Evolutionary conservation across 805 yeast species (phyloP), one percentile per base, ranked within the genome.

Genomic region (Ogataea allantospora): DNA sequence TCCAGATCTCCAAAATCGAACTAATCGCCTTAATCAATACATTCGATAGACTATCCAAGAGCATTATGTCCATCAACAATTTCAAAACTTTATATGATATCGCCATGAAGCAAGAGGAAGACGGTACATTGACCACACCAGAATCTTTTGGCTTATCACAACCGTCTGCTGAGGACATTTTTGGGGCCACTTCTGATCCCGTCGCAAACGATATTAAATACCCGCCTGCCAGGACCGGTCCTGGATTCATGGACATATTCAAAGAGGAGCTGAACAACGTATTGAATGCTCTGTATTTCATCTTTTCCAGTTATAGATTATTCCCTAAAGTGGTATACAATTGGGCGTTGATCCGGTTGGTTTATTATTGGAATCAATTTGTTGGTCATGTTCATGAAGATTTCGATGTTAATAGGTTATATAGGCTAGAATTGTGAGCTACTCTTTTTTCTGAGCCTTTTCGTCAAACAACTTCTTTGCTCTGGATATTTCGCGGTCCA

Each of bases 21-120:
- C 66, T 93, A 42, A 91, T 91, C 35, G 95, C 96, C 1, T 73
- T 93, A 48, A 67, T 93, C 53, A 93, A 93, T 66, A 91, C 98
- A 0, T 88, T 88, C 64, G 96, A 89, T 55, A 76, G 98, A 51
- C 71, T 93, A 41, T 84, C 96, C 3, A 88, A 88, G 65, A 83
- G 95, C 22, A 70, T 93, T 19, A 75, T 71, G 40, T 77, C 95
- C 18, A 80, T 89, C 34, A 77, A 77, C 44, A 74, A 77, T 50
- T 93, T 93, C 63, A 82, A 79, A 56, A 53, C 53, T 20, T 53
- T 82, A 63, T 80, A 78, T 53, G 62, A 63, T 24, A 60, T 29
- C 18, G 59, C 61, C 1, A 53, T 59, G 20, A 14, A 17, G 7
- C 45, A 39, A 17, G 62, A 59, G 43, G 62, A 58, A 27, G 45